These are phyloP conservation scores for Trametes coccinea DNA, from an alignment of 768 basidiomycete species.

Conservation along the genomic window DNA sequence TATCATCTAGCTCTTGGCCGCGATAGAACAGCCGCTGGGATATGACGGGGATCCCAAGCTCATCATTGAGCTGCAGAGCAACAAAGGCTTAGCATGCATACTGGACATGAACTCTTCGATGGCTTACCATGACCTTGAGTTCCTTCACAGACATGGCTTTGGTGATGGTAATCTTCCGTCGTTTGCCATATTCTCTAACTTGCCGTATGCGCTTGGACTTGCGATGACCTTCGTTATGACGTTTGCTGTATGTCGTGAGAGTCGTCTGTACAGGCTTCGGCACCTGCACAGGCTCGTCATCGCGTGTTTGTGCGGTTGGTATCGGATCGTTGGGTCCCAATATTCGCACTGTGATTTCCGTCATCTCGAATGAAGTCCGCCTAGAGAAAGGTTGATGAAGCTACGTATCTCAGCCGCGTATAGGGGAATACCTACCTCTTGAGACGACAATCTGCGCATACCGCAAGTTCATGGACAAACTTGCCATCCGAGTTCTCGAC, in stretches of 20 bases:
- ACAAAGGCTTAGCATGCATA: not conserved
- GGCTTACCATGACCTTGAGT: conserved; percentile 68
- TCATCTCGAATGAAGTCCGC: conserved; percentile 55
- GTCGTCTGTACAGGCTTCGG: conserved; percentile 22
- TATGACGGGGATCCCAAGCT: conserved; percentile 69
- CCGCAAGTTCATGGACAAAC: conserved; percentile 50
- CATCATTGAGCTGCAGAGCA: conserved; percentile 55
- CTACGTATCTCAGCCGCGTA: not conserved
- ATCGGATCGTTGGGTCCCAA: conserved; percentile 35
- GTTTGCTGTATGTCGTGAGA: conserved; percentile 38
- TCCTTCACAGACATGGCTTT: conserved; percentile 76
- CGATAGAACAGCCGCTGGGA: conserved; percentile 70
- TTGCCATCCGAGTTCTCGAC: conserved; percentile 38
- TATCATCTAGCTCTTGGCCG: conserved; percentile 65
- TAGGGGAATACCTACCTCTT: conserved; percentile 46
- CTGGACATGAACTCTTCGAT: not conserved
- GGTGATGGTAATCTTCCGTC: conserved; percentile 53
- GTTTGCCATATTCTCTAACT: conserved; percentile 50
- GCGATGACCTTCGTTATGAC: conserved; percentile 38
- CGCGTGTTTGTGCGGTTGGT: conserved; percentile 30
- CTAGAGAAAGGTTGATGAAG: conserved; percentile 32
- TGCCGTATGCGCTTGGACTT: conserved; percentile 74
- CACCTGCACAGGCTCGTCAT: conserved; percentile 27
- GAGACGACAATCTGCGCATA: conserved; percentile 63
- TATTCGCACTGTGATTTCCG: conserved; percentile 62